Conservation (phyloP, 2,329 filamentous ascomycete species). For the Monosporascus sp. region DNA sequence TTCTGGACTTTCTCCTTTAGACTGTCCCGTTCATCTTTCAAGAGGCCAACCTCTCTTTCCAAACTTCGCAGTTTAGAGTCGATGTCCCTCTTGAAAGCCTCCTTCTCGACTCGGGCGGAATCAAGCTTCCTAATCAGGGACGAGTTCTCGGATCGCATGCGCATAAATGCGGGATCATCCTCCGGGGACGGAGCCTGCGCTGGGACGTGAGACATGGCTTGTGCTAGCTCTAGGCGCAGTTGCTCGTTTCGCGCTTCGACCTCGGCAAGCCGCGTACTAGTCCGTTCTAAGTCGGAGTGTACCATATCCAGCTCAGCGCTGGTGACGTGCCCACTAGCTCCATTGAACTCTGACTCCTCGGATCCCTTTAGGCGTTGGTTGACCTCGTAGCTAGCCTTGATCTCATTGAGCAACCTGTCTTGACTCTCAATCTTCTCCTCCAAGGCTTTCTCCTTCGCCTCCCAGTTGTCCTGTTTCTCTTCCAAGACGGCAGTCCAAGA, state of each 20-base stretch:
- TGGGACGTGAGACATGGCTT: constrained; percentile 70
- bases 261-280: constrained; percentile 79
- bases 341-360: constrained; percentile 54
- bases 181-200: constrained; percentile 62
- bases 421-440: constrained; percentile 95
- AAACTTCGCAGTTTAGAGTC: constrained; percentile 71
- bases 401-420: constrained; percentile 83
- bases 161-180: constrained; percentile 84
- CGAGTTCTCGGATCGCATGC: constrained; percentile 87
- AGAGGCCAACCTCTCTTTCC: constrained; percentile 68
- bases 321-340: constrained; percentile 60
- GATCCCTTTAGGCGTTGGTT: constrained; percentile 79
- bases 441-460: constrained; percentile 81
- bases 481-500: constrained; percentile 86
- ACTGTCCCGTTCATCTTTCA: constrained; percentile 75
- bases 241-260: constrained; percentile 94
- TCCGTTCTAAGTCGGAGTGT: constrained; percentile 83
- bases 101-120: constrained; percentile 74
- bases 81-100: constrained; percentile 69
- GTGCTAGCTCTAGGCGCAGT: constrained; percentile 81
- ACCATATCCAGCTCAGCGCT: constrained; percentile 93
- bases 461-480: constrained; percentile 96
- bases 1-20: constrained; percentile 78
- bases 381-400: constrained; percentile 96
- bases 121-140: constrained; percentile 87